phyloP scores from a whole-genome alignment of 1,139 yeast species.

The Candida sp. region DNA sequence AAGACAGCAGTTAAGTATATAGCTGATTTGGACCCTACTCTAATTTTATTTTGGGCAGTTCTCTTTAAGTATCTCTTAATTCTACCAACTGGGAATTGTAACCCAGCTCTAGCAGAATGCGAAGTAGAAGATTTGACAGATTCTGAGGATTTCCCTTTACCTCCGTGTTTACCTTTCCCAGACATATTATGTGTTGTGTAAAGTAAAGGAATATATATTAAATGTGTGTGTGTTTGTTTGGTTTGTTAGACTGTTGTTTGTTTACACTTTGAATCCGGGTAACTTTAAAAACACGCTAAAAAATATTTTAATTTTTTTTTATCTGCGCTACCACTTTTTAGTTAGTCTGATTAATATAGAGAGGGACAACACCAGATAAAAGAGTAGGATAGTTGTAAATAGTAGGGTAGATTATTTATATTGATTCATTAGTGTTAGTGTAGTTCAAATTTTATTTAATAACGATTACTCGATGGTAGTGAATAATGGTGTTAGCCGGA shows the following conservation, averaged over 20 bases:
- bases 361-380: too few relatives aligned
- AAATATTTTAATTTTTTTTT: background rate
- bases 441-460: too few relatives aligned
- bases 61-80: conserved; percentile 92
- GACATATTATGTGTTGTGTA: conserved; percentile 55
- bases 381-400: too few relatives aligned
- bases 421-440: too few relatives aligned
- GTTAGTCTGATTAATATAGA: too few relatives aligned
- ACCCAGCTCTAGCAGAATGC: conserved; percentile 96
- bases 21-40: conserved; percentile 98
- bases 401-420: too few relatives aligned
- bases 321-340: background rate
- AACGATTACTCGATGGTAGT: too few relatives aligned
- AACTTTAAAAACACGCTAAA: conserved; percentile 1
- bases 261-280: conserved; percentile 3
- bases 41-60: conserved; percentile 87
- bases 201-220: background rate
- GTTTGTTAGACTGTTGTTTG: background rate
- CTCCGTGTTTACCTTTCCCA: conserved; percentile 89
- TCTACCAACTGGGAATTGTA: conserved; percentile 99
- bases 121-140: conserved; percentile 69
- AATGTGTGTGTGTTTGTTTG: background rate
- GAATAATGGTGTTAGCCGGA: too few relatives aligned
- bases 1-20: conserved; percentile 95
- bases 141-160: conserved; percentile 87